These are phyloP conservation scores for Fusarium euwallaceae DNA, from an alignment of 2,329 filamentous ascomycete genomes.

Conservation along the genomic window DNA sequence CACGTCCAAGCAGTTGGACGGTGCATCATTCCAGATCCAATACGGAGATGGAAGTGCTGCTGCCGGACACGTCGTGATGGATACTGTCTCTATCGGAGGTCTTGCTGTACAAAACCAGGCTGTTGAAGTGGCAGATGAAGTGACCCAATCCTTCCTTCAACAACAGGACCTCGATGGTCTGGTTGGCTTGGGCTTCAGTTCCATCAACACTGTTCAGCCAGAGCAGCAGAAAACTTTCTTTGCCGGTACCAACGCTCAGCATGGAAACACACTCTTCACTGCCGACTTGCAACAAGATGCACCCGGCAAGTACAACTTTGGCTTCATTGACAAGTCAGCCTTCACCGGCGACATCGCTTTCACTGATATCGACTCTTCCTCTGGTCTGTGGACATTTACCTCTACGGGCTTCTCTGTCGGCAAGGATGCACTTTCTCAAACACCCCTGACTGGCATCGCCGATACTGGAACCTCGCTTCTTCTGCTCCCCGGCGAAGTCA, in stretches of 20 bases:
- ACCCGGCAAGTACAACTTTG: constrained; percentile 79
- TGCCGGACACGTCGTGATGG: constrained; percentile 58
- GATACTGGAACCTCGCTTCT: constrained; percentile 77
- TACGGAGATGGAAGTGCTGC: constrained; percentile 62
- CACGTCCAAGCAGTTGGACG: constrained; percentile 53
- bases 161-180: constrained; percentile 57
- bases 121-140: constrained; percentile 58
- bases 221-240: constrained; percentile 59
- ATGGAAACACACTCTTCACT: constrained; percentile 68
- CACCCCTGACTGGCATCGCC: constrained; percentile 58
- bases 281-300: constrained; percentile 71
- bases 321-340: constrained; percentile 73
- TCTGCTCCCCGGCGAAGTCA: constrained; percentile 67
- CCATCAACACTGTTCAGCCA: constrained; percentile 59
- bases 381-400: constrained; percentile 75
- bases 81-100: constrained; percentile 59
- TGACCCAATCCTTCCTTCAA: constrained; percentile 56
- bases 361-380: constrained; percentile 68
- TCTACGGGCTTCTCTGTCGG: constrained; percentile 39
- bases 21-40: constrained; percentile 56
- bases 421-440: constrained; percentile 41
- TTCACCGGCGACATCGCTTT: constrained; percentile 74
- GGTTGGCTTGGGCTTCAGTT: constrained; percentile 59
- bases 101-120: constrained; percentile 57
- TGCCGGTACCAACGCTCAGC: constrained; percentile 46